A percentile compares a stretch with the other conserved stretches of the same genome.
Conservation (phyloP, 768 basidiomycete species). For the Lactarius pseudohatsudake region DNA sequence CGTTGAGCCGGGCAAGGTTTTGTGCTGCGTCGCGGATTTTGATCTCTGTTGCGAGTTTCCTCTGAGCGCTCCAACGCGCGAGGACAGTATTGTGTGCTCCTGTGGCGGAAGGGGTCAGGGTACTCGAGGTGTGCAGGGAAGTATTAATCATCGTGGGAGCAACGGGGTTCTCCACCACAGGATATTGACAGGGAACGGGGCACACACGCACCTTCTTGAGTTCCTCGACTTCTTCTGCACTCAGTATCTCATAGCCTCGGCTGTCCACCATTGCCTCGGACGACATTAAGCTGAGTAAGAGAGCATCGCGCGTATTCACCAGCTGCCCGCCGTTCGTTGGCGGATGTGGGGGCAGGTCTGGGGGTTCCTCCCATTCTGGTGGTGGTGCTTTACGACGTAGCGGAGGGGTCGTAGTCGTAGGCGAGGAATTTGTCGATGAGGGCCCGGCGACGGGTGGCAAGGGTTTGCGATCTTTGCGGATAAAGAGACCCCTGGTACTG, state of each 20-base stretch:
- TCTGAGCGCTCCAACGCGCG: constrained; percentile 65
- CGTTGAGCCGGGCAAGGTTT: constrained; percentile 69
- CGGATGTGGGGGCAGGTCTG: background rate
- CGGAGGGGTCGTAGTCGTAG: constrained; percentile 8
- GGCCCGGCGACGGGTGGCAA: constrained; percentile 34
- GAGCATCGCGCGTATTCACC: constrained; percentile 73
- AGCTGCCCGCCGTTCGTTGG: constrained; percentile 16
- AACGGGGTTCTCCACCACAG: too few species aligned
- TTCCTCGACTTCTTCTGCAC: constrained; percentile 68
- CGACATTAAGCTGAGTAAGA: constrained; percentile 85
- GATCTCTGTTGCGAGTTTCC: constrained; percentile 76
- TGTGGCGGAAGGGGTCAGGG: constrained; percentile 37
- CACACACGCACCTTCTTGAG: constrained; percentile 64
- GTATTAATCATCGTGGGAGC: too few species aligned
- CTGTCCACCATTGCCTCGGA: constrained; percentile 96
- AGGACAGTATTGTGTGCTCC: constrained; percentile 73
- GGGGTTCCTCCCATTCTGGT: constrained; percentile 7
- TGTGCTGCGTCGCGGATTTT: constrained; percentile 86
- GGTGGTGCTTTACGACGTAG: constrained; percentile 21
- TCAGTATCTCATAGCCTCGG: constrained; percentile 74
- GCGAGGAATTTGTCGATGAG: constrained; percentile 32
- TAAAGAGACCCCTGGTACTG: constrained; percentile 28
- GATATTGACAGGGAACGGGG: constrained; percentile 33
- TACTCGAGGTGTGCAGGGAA: too few species aligned
- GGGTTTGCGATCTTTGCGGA: constrained; percentile 29